phyloP scores from a whole-genome alignment of 176 grass and related monocot genomes.

The Oryza officinalis region DNA sequence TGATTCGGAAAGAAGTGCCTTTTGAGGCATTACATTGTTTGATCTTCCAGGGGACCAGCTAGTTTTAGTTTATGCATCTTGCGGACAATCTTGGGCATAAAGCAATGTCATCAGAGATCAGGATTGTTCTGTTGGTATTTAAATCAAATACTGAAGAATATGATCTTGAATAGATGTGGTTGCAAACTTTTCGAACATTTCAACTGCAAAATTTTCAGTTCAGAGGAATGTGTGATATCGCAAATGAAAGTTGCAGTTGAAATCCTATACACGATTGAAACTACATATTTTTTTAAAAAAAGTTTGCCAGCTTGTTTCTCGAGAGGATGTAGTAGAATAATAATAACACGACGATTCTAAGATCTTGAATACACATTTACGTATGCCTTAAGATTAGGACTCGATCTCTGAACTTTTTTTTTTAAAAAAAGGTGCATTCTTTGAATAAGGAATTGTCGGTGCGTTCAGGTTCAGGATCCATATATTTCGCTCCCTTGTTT shows the following conservation, averaged over 20 bases:
- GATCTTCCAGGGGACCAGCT: not conserved
- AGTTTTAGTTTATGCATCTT: not conserved
- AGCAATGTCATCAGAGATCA: not conserved
- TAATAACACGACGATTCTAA: not conserved
- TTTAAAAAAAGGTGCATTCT: not conserved
- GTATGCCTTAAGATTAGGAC: not conserved
- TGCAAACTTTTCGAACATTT: not conserved
- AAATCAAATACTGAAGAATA: not conserved
- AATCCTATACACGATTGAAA: not conserved
- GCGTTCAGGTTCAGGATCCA: not conserved
- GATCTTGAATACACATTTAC: not conserved
- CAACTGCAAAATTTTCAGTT: not conserved
- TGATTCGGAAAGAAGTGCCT: conserved; percentile 10
- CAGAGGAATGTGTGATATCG: not conserved
- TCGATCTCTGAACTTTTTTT: not conserved
- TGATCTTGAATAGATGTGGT: not conserved
- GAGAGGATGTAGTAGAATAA: not conserved
- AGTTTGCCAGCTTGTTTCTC: not conserved
- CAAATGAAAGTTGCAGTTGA: not conserved
- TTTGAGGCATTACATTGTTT: not conserved
- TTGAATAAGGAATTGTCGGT: not conserved
- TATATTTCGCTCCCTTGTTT: not conserved
- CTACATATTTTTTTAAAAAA: too few species aligned
- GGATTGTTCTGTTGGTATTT: not conserved
- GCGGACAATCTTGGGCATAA: not conserved